Conservation (phyloP, 805 yeast genomes). For the Kluyveromyces aestuarii region DNA sequence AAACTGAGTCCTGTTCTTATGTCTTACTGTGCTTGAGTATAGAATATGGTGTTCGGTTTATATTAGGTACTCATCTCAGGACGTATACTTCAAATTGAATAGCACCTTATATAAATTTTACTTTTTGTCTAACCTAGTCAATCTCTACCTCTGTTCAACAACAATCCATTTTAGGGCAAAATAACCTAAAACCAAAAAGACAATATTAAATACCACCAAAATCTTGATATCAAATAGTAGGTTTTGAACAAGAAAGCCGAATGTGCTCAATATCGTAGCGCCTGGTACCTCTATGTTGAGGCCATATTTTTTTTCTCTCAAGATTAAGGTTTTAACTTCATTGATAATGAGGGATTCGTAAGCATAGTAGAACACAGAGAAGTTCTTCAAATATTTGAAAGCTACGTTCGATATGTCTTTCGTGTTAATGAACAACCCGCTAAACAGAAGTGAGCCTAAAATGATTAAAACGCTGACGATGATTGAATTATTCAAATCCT, state of each 20-base stretch:
- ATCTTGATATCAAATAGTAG: constrained; percentile 56
- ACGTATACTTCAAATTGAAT: not conserved
- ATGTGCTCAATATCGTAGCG: constrained; percentile 89
- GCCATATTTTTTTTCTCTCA: constrained; percentile 86
- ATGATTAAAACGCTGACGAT: constrained; percentile 77
- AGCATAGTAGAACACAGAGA: constrained; percentile 91
- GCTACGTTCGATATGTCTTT: constrained; percentile 46
- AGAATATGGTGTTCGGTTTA: no score
- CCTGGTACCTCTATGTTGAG: constrained; percentile 95
- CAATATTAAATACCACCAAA: constrained; percentile 46
- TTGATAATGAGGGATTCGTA: constrained; percentile 89
- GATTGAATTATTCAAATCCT: constrained; percentile 89
- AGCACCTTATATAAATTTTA: not conserved
- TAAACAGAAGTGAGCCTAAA: constrained; percentile 79
- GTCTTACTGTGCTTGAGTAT: no score
- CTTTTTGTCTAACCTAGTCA: not conserved
- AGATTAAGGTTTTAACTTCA: constrained; percentile 78
- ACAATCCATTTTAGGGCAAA: constrained; percentile 62
- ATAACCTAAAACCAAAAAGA: constrained; percentile 64
- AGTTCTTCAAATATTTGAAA: constrained; percentile 67
- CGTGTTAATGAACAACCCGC: constrained; percentile 87
- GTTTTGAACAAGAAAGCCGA: constrained; percentile 84
- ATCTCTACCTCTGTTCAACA: constrained; percentile 45
- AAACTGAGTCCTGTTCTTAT: no score
- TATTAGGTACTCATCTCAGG: not conserved